A percentile compares a stretch with the other conserved stretches of the same genome.
These are phyloP conservation scores for Aureobasidium sp. DNA, from an alignment of 2,329 filamentous ascomycete species.

Conservation along the genomic window DNA sequence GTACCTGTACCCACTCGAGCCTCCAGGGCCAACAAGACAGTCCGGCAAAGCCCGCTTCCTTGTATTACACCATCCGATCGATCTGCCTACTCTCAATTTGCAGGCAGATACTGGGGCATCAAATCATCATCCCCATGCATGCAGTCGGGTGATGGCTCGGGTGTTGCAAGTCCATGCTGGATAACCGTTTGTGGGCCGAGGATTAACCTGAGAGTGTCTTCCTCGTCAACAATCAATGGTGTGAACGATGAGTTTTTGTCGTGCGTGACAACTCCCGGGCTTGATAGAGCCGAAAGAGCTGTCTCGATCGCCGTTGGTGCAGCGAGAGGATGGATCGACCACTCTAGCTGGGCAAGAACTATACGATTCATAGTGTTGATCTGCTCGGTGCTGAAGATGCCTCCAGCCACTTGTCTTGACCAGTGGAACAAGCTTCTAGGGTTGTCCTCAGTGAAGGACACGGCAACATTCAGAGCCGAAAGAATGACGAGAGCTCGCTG, in stretches of 20 bases:
- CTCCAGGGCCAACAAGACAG: background rate
- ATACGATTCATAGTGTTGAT: conserved; percentile 19
- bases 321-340: conserved; percentile 20
- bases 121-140: background rate
- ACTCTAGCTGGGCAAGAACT: conserved; percentile 21
- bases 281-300: conserved; percentile 5
- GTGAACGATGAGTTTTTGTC: background rate
- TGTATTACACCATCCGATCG: background rate
- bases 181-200: background rate
- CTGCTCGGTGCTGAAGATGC: conserved; percentile 16
- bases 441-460: conserved; percentile 23
- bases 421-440: conserved; percentile 19
- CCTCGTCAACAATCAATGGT: conserved; percentile 1
- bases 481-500: conserved; percentile 21
- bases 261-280: background rate
- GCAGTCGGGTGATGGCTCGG: conserved; percentile 2
- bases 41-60: conserved; percentile 4
- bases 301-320: conserved; percentile 14
- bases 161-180: conserved; percentile 11
- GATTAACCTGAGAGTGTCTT: conserved; percentile 8
- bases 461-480: conserved; percentile 22
- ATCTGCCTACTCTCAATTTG: background rate
- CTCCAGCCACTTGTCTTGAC: conserved; percentile 20
- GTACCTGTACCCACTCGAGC: background rate
- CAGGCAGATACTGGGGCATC: background rate